Percentiles rank a stretch among this genome's conserved stretches.
phyloP scores from a whole-genome alignment of 345 rosid species.

The Jatropha curcas region DNA sequence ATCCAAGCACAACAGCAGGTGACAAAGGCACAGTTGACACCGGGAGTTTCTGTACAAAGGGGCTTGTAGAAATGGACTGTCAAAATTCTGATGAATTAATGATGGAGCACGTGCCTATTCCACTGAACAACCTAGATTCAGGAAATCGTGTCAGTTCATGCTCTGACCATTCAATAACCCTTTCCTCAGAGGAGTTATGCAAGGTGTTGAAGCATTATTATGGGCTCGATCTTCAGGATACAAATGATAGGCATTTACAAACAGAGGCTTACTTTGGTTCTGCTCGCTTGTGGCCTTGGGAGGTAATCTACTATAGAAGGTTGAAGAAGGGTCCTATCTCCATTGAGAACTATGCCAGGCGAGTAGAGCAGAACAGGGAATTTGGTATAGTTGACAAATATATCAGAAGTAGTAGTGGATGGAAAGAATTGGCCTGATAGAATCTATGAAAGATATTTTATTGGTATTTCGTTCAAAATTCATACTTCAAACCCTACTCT shows the following conservation, averaged over 20 bases:
- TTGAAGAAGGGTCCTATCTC: conserved; percentile 54
- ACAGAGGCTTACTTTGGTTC: conserved; percentile 43
- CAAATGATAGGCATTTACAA: conserved; percentile 30
- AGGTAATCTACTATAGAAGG: conserved; percentile 43
- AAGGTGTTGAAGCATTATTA: conserved; percentile 47
- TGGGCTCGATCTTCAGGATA: conserved; percentile 34
- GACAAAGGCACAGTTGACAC: conserved; percentile 16
- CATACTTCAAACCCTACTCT: conserved; percentile 10
- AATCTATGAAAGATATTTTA: conserved; percentile 20
- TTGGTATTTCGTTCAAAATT: too few relatives aligned
- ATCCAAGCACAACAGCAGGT: conserved; percentile 11
- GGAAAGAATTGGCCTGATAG: conserved; percentile 34
- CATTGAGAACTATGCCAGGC: conserved; percentile 41
- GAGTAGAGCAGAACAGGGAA: conserved; percentile 47
- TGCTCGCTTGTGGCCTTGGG: conserved; percentile 56
- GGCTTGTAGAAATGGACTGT: conserved; percentile 15
- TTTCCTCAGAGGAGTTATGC: conserved; percentile 39
- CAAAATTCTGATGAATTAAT: conserved; percentile 26
- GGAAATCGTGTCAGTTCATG: conserved; percentile 19
- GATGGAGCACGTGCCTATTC: conserved; percentile 9
- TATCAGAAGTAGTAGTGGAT: conserved; percentile 51
- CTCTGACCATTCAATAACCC: conserved; percentile 18
- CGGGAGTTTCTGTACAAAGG: conserved; percentile 20
- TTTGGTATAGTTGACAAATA: conserved; percentile 47
- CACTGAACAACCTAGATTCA: conserved; percentile 19